Conservation (phyloP, 352 stramenopile species). For the Phytophthora pini region DNA sequence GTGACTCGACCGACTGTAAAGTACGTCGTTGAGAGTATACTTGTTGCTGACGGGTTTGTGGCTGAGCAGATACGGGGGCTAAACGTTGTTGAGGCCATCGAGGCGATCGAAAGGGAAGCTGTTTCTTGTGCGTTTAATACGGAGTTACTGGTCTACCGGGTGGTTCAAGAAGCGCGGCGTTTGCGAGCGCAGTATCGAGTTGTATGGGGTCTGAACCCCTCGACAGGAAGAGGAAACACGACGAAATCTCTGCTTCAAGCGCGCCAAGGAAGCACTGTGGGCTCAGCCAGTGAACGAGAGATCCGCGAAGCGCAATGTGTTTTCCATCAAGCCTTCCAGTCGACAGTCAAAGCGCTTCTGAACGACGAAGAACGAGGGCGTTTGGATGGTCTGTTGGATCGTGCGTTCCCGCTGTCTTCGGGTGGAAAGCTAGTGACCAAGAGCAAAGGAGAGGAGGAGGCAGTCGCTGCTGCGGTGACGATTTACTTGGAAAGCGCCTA, state of each 20-base stretch:
- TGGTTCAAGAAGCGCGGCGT: slow-evolving; percentile 31
- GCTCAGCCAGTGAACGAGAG: neutral
- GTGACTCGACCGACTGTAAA: slow-evolving; percentile 27
- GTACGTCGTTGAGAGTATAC: slow-evolving; percentile 36
- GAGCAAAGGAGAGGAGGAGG: slow-evolving; percentile 37
- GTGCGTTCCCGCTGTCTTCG: slow-evolving; percentile 37
- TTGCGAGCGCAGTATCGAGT: slow-evolving; percentile 22
- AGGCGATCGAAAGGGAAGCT: slow-evolving; percentile 27
- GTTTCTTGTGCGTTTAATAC: slow-evolving; percentile 21
- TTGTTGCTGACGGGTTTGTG: slow-evolving; percentile 42
- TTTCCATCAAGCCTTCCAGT: slow-evolving; percentile 27
- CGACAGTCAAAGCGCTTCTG: slow-evolving; percentile 1
- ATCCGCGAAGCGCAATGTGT: slow-evolving; percentile 22
- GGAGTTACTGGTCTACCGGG: slow-evolving; percentile 28
- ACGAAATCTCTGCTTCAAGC: slow-evolving; percentile 9
- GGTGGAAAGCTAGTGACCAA: slow-evolving; percentile 36
- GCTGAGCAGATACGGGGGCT: slow-evolving; percentile 12
- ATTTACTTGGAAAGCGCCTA: slow-evolving; percentile 50
- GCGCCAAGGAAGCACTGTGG: neutral
- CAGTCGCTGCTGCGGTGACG: slow-evolving; percentile 46
- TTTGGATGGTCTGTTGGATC: slow-evolving; percentile 13
- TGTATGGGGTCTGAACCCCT: slow-evolving; percentile 13
- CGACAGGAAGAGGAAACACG: neutral
- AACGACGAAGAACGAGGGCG: slow-evolving; percentile 1
- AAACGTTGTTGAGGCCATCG: slow-evolving; percentile 32